Base-by-base conservation (phyloP, 495 filamentous ascomycete species). In the Podospora didyma region DNA sequence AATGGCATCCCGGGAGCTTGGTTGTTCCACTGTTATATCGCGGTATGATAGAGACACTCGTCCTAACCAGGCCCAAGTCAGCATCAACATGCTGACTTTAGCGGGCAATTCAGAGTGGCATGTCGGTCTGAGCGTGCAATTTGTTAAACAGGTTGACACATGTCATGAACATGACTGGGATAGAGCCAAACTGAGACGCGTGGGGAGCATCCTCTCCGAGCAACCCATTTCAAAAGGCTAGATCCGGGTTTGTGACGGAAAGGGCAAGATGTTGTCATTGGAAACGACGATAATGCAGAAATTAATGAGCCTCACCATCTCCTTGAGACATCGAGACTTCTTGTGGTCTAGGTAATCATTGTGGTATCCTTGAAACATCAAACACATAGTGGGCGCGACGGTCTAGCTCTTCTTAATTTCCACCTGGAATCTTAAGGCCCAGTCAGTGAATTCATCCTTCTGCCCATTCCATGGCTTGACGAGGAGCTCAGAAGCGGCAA, bases 11-110 rank as follows among this genome's bases (percentile, higher is more conserved):
- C 77, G 6, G 77, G 77, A 5, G 71, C 69, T n/a, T 82, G 79
- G 77, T 57, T 82, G 9, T 71, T 81, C 63, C 77, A 81, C 60
- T 81, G 77, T 60, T 78, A 83, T 61, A 75, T 80, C 55, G 76
- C 73, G 19, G 57, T 59, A 59, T 22, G 57, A 10, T 10, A 53
- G n/a, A n/a, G n/a, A n/a, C n/a, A n/a, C n/a, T n/a, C n/a, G n/a
- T n/a, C n/a, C n/a, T n/a, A n/a, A n/a, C n/a, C n/a, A n/a, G n/a
- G n/a, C n/a, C n/a, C n/a, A n/a, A n/a, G n/a, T n/a, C n/a, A n/a
- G n/a, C n/a, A n/a, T n/a, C n/a, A n/a, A n/a, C n/a, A n/a, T n/a
- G n/a, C n/a, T n/a, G n/a, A n/a, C n/a, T n/a, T n/a, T n/a, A n/a
- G n/a, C n/a, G n/a, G n/a, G n/a, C n/a, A n/a, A n/a, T n/a, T n/a